Percentiles rank a stretch among this genome's conserved stretches.
These are phyloP conservation scores for Boletellus ananiceps DNA, from an alignment of 768 basidiomycete genomes.

Conservation along the genomic window DNA sequence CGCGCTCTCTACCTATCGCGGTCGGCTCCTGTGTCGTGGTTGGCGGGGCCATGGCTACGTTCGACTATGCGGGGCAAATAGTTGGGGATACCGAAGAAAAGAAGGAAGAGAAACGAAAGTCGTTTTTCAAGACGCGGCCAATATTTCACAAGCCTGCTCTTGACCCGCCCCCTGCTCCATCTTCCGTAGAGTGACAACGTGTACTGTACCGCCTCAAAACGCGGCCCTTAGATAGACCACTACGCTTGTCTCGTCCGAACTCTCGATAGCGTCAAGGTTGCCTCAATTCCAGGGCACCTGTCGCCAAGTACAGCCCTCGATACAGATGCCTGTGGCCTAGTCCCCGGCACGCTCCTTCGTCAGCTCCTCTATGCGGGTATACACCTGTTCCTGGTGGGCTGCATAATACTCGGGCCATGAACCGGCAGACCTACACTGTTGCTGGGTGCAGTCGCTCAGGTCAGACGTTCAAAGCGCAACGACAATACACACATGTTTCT, in stretches of 20 bases:
- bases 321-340: background rate
- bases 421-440: constrained; percentile 36
- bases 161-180: constrained; percentile 11
- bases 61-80: constrained; percentile 72
- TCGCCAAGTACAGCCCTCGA: constrained; percentile 2
- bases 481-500: constrained; percentile 37
- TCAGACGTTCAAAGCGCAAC: background rate
- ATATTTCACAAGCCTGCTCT: constrained; percentile 31
- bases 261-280: background rate
- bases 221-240: constrained; percentile 13
- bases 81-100: constrained; percentile 42
- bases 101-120: constrained; percentile 66
- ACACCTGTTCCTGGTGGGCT: constrained; percentile 39
- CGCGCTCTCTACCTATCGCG: constrained; percentile 79
- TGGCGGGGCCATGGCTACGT: constrained; percentile 75
- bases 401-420: constrained; percentile 53
- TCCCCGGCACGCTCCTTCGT: constrained; percentile 14
- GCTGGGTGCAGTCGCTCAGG: constrained; percentile 26
- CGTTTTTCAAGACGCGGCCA: constrained; percentile 76
- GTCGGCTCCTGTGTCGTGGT: constrained; percentile 73
- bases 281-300: background rate
- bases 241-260: constrained; percentile 1
- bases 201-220: constrained; percentile 9
- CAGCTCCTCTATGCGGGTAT: constrained; percentile 37
- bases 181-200: constrained; percentile 17